These are phyloP conservation scores for Coix lacrymajobi DNA, from an alignment of 176 grass and related monocot genomes.

Conservation along the genomic window DNA sequence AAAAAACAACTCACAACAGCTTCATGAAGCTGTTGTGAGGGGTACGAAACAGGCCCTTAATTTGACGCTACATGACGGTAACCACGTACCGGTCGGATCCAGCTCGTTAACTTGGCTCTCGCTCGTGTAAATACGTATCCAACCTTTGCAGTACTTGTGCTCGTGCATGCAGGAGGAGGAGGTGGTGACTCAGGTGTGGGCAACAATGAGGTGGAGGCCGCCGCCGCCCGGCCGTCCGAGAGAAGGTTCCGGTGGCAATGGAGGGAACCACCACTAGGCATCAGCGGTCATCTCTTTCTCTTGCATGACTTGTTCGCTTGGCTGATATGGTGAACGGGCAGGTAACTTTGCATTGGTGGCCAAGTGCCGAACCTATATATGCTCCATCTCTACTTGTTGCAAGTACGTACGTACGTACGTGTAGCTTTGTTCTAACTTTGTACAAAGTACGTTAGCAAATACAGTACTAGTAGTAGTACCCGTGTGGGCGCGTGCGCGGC, in stretches of 20 bases:
- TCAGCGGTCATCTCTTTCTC: too few species aligned
- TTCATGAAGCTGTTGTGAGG: too few species aligned
- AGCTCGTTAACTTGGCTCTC: background rate
- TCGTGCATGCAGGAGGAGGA: slow-evolving; percentile 30
- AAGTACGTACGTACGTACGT: background rate
- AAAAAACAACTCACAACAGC: too few species aligned
- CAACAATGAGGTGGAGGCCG: background rate
- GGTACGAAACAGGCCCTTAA: too few species aligned
- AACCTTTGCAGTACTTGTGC: background rate
- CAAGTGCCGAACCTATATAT: background rate
- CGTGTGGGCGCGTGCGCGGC: too few species aligned
- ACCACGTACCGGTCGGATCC: background rate
- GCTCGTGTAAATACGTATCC: too few species aligned
- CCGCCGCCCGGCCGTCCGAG: background rate
- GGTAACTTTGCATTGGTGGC: background rate
- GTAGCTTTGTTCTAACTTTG: background rate
- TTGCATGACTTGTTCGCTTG: background rate
- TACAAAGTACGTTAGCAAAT: too few species aligned
- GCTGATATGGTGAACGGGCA: background rate
- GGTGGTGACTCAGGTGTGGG: background rate
- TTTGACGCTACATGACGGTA: background rate
- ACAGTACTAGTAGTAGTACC: too few species aligned
- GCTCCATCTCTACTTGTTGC: too few species aligned
- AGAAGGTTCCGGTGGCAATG: slow-evolving; percentile 28
- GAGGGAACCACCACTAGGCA: slow-evolving; percentile 22